A percentile compares a stretch with the other conserved stretches of the same genome.
phyloP scores from a whole-genome alignment of 1,284 basidiomycete species.

The Heterobasidion irregulare region DNA sequence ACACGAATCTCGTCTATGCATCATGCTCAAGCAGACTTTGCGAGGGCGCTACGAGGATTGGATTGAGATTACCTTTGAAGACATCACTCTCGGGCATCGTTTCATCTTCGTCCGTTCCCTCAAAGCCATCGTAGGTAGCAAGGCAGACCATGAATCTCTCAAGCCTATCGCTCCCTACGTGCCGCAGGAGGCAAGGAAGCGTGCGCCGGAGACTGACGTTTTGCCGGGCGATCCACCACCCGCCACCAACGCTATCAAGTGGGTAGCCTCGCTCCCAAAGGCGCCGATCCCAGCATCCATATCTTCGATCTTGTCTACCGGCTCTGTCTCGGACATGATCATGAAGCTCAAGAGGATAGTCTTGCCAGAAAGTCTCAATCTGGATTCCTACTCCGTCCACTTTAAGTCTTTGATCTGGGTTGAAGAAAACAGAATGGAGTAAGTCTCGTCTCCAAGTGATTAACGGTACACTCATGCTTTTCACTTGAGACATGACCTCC shows the following conservation, averaged over 20 bases:
- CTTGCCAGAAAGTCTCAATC: slow-evolving; percentile 30
- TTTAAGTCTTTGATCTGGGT: slow-evolving; percentile 49
- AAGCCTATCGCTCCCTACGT: slow-evolving; percentile 43
- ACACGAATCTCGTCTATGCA: no score
- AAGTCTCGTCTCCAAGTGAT: slow-evolving; percentile 15
- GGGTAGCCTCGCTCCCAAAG: slow-evolving; percentile 13
- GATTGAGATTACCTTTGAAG: slow-evolving; percentile 27
- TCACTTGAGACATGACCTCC: slow-evolving; percentile 39
- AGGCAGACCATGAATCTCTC: slow-evolving; percentile 39
- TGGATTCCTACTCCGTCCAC: slow-evolving; percentile 32
- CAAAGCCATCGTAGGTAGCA: slow-evolving; percentile 24
- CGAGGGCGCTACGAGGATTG: slow-evolving; percentile 39
- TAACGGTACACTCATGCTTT: neutral
- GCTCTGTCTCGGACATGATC: slow-evolving; percentile 7
- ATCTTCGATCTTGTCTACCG: slow-evolving; percentile 9
- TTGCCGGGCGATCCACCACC: slow-evolving; percentile 37
- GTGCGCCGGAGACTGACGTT: slow-evolving; percentile 32
- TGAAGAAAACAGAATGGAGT: slow-evolving; percentile 54
- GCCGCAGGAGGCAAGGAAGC: slow-evolving; percentile 29
- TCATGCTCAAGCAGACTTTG: neutral
- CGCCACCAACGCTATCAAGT: slow-evolving; percentile 19
- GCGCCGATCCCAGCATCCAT: slow-evolving; percentile 2
- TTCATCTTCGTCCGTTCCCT: slow-evolving; percentile 28
- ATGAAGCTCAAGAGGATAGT: slow-evolving; percentile 16
- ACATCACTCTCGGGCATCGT: slow-evolving; percentile 15